A percentile compares a stretch with the other conserved stretches of the same genome.
phyloP scores from a whole-genome alignment of 2,329 filamentous ascomycete species.

The Lachnellula cervina region DNA sequence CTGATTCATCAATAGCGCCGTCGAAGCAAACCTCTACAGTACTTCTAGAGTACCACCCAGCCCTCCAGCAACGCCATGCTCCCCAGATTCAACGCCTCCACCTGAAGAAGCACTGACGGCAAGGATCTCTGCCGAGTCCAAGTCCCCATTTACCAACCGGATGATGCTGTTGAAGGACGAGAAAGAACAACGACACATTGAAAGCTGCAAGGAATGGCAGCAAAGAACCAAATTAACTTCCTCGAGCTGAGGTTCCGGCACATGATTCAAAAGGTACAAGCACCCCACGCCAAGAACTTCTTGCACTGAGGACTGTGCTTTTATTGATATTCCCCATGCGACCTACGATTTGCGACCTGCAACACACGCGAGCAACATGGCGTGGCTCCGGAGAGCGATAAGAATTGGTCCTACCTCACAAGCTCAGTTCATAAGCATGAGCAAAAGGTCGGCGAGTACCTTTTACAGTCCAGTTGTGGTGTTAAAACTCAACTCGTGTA shows the following conservation, averaged over 20 bases:
- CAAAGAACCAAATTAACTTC: too few species aligned
- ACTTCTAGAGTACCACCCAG: neutral
- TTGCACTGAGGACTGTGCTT: neutral
- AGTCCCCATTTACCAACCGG: neutral
- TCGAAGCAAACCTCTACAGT: neutral
- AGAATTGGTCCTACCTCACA: too few species aligned
- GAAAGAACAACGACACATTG: neutral
- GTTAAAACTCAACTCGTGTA: neutral
- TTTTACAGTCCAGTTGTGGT: neutral
- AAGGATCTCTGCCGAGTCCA: neutral
- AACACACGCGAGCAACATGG: neutral
- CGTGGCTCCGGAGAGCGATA: neutral
- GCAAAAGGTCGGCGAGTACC: too few species aligned
- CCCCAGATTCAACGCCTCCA: neutral
- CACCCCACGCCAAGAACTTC: neutral
- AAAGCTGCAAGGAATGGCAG: neutral
- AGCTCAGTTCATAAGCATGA: too few species aligned
- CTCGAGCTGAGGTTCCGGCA: too few species aligned
- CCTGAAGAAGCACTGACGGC: neutral
- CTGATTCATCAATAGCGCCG: neutral
- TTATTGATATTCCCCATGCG: neutral
- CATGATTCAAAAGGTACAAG: too few species aligned
- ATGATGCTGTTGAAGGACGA: neutral
- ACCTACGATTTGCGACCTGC: neutral
- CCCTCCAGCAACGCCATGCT: neutral